Evolutionary conservation across 1,139 yeast genomes (phyloP).

Genomic region (Pichia sorboxylosa): DNA sequence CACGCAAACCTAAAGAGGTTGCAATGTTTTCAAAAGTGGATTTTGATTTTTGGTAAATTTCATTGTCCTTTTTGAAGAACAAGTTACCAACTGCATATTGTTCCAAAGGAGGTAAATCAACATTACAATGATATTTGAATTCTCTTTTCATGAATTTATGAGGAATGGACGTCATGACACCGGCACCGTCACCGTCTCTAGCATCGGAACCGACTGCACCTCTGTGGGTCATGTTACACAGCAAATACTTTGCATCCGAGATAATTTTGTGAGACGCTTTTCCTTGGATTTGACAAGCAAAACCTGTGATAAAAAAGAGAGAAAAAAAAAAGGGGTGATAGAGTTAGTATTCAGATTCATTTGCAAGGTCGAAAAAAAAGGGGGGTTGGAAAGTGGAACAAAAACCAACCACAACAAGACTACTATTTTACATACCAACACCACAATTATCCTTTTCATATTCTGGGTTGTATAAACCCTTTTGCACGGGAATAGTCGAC

Average conservation of each 20-base stretch:
- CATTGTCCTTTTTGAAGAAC: conserved; percentile 70
- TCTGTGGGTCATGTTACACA: conserved; percentile 97
- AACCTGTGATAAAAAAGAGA: conserved; percentile 28
- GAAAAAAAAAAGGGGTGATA: not conserved
- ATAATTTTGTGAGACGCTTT: conserved; percentile 80
- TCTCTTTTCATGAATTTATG: conserved; percentile 79
- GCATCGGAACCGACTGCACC: conserved; percentile 97
- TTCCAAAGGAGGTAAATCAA: conserved; percentile 60
- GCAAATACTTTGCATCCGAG: conserved; percentile 74
- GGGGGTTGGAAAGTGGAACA: not conserved
- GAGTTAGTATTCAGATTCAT: conserved; percentile 3
- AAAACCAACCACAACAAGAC: too few species aligned
- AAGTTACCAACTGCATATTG: conserved; percentile 94
- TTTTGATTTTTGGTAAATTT: conserved; percentile 54
- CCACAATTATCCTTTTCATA: conserved; percentile 97
- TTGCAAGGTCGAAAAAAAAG: not conserved
- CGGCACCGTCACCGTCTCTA: conserved; percentile 98
- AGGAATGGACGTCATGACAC: conserved; percentile 86
- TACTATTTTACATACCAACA: conserved; percentile 37
- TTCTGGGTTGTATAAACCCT: conserved; percentile 90
- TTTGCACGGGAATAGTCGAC: conserved; percentile 68
- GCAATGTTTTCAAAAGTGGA: conserved; percentile 76
- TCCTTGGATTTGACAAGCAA: conserved; percentile 91
- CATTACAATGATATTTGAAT: conserved; percentile 48
- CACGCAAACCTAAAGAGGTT: conserved; percentile 58